Evolutionary conservation across 2,329 filamentous ascomycete species (phyloP).

Genomic region (Colletotrichum somersetense): DNA sequence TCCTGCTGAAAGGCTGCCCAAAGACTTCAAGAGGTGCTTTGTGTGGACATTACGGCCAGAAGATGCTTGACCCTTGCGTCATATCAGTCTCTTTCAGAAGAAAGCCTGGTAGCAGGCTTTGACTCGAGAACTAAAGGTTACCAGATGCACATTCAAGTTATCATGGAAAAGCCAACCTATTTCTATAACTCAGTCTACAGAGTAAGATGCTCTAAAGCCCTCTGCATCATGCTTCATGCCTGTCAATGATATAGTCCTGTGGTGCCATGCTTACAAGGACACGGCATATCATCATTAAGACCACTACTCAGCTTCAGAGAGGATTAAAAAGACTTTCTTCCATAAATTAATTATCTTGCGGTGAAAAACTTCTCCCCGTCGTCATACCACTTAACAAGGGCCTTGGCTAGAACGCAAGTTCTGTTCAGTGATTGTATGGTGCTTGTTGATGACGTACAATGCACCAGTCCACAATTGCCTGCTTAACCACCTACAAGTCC

Average conservation of each 20-base stretch:
- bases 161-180: rapidly evolving
- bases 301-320: not conserved
- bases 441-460: too few relatives aligned
- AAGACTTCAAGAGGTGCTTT: not conserved
- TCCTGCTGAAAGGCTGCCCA: too few relatives aligned
- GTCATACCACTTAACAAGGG: not conserved
- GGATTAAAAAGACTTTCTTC: not conserved
- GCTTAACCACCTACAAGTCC: not conserved
- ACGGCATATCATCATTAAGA: not conserved
- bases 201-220: not conserved
- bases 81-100: not conserved
- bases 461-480: not conserved
- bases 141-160: not conserved
- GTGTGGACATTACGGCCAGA: not conserved
- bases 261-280: too few relatives aligned
- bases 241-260: too few relatives aligned
- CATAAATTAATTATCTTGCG: not conserved
- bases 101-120: not conserved
- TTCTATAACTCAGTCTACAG: not conserved
- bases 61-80: not conserved
- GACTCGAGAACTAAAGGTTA: rapidly evolving
- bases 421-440: too few relatives aligned
- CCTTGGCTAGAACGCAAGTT: too few relatives aligned
- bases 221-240: too few relatives aligned
- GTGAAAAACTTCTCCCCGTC: rapidly evolving